A percentile compares a stretch with the other conserved stretches of the same genome.
These are phyloP conservation scores for Apiospora koreana DNA, from an alignment of 2,329 filamentous ascomycete species.

Conservation along the genomic window DNA sequence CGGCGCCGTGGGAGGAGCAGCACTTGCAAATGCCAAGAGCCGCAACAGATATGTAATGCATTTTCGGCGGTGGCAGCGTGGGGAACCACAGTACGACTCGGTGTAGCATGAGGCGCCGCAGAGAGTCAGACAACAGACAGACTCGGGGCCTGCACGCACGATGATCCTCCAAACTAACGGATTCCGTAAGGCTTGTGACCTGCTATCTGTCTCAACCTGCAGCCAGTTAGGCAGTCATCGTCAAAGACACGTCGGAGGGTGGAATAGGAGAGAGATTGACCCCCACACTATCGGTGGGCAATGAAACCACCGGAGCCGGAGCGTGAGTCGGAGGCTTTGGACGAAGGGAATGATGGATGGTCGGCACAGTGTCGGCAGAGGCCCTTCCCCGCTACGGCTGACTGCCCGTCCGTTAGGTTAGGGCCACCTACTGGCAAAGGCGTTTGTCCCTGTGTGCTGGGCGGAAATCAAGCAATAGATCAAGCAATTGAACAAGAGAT, in stretches of 20 bases:
- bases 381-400: background rate
- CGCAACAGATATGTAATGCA: background rate
- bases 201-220: background rate
- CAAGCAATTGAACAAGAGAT: background rate
- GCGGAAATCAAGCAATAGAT: background rate
- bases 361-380: background rate
- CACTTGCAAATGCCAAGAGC: background rate
- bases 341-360: background rate
- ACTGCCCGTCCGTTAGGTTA: background rate
- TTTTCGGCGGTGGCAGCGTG: background rate
- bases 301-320: conserved; percentile 6
- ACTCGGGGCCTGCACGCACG: background rate
- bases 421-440: background rate
- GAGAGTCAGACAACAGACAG: background rate
- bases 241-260: background rate
- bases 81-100: background rate
- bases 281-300: conserved; percentile 1
- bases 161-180: background rate
- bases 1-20: background rate
- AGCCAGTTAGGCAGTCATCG: background rate
- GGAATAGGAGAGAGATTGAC: background rate
- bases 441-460: background rate
- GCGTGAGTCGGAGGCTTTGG: conserved; percentile 3
- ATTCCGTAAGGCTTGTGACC: background rate
- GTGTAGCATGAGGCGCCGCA: background rate